Base-by-base conservation (phyloP, 352 stramenopile species). In the Aphanomyces invadans region DNA sequence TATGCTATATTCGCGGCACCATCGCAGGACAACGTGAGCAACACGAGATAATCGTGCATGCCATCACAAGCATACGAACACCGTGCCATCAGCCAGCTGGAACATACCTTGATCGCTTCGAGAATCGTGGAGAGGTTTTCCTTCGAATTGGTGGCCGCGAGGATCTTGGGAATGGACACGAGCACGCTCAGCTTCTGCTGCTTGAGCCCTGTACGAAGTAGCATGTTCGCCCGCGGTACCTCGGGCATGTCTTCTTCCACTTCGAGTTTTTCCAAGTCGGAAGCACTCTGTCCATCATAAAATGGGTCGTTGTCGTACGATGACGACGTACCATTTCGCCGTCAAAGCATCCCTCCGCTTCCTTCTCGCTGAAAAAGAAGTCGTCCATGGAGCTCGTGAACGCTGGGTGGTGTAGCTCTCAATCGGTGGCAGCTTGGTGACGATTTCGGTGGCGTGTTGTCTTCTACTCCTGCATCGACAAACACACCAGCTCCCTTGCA, bases 231-330 rank as follows among this genome's bases (percentile, higher is more conserved):
- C 26, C 84, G 71, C 69, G 90, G 81, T 74, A 92, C 87, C 71
- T 92, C 84, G 10, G 78, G 74, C 71, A 92, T 83, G 53, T 92
- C 83, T 73, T 92, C 84, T n/a, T 76, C 74, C 19, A 92, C 81
- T 77, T 92, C 88, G 49, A 92, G 78, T 64, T 91, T 91, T 57
- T 92, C 84, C 9, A 92, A 71, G 62, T 92, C 84, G 25, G 84
- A 90, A 70, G 83, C 76, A 3, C 81, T 91, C 84, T 92, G 44
- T 7, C n/a, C 19, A 51, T 12, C 4, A 33, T 31, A n/a, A 55
- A 28, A 26, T 4, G 12, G 31, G 15, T 51, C 36, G n/a, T n/a
- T n/a, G n/a, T n/a, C n/a, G n/a, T n/a, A n/a, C n/a, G n/a, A n/a
- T 19, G 42, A 49, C 29, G 21, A 69, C 71, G n/a, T 74, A 92